Evolutionary conservation across 192 early-diverging fungal genomes (phyloP).

Genomic region (Geranomyces variabilis): DNA sequence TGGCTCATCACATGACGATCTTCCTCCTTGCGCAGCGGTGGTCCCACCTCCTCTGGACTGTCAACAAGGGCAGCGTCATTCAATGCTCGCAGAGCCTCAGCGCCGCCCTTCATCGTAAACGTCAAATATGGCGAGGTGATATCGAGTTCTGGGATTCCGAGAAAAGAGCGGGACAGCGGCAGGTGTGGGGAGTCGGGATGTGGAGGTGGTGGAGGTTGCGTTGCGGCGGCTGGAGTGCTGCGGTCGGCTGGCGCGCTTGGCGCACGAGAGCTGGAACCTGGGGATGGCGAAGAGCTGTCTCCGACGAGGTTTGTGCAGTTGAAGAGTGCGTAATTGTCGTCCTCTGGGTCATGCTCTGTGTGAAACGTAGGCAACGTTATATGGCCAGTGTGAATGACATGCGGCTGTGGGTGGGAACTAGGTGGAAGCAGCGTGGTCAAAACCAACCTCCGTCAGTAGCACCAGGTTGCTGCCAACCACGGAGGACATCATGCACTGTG

Average conservation of each 20-base stretch:
- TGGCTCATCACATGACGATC: too few species aligned
- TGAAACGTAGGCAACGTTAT: neutral
- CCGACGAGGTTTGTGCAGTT: neutral
- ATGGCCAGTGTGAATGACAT: neutral
- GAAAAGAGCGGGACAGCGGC: constrained; percentile 14
- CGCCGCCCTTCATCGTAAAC: constrained; percentile 15
- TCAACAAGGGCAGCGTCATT: neutral
- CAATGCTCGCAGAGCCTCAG: neutral
- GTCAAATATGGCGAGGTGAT: constrained; percentile 32
- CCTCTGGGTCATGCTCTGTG: neutral
- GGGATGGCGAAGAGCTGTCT: neutral
- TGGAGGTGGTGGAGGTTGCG: constrained; percentile 2
- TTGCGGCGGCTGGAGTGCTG: neutral
- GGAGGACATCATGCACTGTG: constrained; percentile 10
- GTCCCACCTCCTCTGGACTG: neutral
- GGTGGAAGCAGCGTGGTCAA: neutral
- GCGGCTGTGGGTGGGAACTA: neutral
- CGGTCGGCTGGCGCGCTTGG: neutral
- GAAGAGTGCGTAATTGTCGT: neutral
- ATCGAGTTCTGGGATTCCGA: constrained; percentile 34
- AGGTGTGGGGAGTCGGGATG: neutral
- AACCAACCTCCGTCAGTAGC: neutral
- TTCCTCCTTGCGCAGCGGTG: neutral
- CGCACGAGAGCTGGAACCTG: neutral
- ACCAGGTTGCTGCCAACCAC: constrained; percentile 3